Percentiles rank a stretch among this genome's conserved stretches.
These are phyloP conservation scores for Lachancea lanzarotensis DNA, from an alignment of 805 yeast species.

Conservation along the genomic window DNA sequence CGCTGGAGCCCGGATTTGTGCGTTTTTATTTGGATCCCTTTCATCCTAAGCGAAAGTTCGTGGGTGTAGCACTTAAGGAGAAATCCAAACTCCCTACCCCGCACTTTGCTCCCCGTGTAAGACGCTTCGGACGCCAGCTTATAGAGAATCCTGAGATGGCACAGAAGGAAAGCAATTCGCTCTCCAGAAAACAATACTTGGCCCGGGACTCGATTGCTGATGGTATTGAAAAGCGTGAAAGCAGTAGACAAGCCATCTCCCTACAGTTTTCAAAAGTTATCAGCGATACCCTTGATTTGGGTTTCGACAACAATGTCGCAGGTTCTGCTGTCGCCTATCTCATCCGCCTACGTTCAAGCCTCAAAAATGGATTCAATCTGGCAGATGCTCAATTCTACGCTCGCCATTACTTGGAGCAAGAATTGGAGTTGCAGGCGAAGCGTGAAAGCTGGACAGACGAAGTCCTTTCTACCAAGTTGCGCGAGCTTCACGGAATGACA, in stretches of 20 bases:
- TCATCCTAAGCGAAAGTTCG: slow-evolving; percentile 86
- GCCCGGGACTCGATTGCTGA: slow-evolving; percentile 47
- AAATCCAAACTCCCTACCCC: slow-evolving; percentile 72
- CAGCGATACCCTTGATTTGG: slow-evolving; percentile 14
- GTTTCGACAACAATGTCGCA: slow-evolving; percentile 29
- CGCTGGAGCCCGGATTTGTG: slow-evolving; percentile 88
- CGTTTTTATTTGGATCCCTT: slow-evolving; percentile 91
- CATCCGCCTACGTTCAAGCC: slow-evolving; percentile 43
- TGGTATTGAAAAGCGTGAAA: slow-evolving; percentile 37
- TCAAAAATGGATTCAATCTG: slow-evolving; percentile 51
- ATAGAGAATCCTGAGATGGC: slow-evolving; percentile 40
- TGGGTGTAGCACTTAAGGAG: slow-evolving; percentile 73
- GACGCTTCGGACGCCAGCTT: slow-evolving; percentile 79
- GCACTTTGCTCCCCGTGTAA: slow-evolving; percentile 80
- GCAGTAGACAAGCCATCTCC: slow-evolving; percentile 31
- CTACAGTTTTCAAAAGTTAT: slow-evolving; percentile 29
- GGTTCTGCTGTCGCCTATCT: slow-evolving; percentile 47
- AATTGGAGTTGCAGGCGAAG: slow-evolving; percentile 36
- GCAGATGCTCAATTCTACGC: slow-evolving; percentile 56
- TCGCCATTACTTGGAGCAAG: slow-evolving; percentile 44
- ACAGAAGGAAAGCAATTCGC: slow-evolving; percentile 48
- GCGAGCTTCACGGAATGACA: slow-evolving; percentile 12
- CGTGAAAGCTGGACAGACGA: slow-evolving; percentile 33
- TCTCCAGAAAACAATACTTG: slow-evolving; percentile 62
- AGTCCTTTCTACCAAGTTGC: slow-evolving; percentile 19